A percentile compares a stretch with the other conserved stretches of the same genome.
These are phyloP conservation scores for Andrographis paniculata DNA, from an alignment of 305 asterid genomes.

Conservation along the genomic window DNA sequence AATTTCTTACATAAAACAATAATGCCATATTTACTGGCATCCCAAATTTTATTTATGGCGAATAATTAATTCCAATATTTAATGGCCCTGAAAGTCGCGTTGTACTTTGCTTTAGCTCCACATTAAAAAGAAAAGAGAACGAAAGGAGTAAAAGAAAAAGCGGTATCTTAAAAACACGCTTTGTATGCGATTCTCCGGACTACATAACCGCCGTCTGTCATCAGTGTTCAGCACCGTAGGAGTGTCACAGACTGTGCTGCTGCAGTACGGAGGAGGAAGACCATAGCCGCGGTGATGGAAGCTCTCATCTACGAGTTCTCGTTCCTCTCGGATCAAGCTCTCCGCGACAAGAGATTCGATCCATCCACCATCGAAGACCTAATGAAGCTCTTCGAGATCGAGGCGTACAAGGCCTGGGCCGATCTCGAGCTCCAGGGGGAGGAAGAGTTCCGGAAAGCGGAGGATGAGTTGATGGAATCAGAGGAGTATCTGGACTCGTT, in stretches of 20 bases:
- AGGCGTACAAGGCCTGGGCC: slow-evolving; percentile 83
- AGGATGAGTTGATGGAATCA: slow-evolving; percentile 29
- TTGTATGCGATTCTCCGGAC: background rate
- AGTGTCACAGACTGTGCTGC: too few species aligned
- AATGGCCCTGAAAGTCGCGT: background rate
- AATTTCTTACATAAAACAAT: too few species aligned
- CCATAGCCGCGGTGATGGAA: slow-evolving; percentile 58
- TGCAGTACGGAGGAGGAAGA: too few species aligned
- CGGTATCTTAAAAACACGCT: background rate
- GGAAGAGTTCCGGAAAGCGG: slow-evolving; percentile 29
- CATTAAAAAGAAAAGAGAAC: background rate
- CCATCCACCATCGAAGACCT: slow-evolving; percentile 62
- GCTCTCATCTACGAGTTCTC: slow-evolving; percentile 58
- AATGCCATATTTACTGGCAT: too few species aligned
- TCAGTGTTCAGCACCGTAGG: too few species aligned
- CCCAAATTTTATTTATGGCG: too few species aligned
- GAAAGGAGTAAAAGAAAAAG: background rate
- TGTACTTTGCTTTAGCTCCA: background rate
- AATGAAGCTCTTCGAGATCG: slow-evolving; percentile 69
- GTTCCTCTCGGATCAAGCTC: slow-evolving; percentile 52
- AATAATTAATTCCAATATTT: too few species aligned
- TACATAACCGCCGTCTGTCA: too few species aligned
- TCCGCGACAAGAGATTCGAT: slow-evolving; percentile 58
- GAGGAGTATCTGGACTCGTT: slow-evolving; percentile 56
- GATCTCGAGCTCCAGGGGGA: slow-evolving; percentile 51